These are phyloP conservation scores for Lyophyllum semitale DNA, from an alignment of 768 basidiomycete species.

Conservation along the genomic window DNA sequence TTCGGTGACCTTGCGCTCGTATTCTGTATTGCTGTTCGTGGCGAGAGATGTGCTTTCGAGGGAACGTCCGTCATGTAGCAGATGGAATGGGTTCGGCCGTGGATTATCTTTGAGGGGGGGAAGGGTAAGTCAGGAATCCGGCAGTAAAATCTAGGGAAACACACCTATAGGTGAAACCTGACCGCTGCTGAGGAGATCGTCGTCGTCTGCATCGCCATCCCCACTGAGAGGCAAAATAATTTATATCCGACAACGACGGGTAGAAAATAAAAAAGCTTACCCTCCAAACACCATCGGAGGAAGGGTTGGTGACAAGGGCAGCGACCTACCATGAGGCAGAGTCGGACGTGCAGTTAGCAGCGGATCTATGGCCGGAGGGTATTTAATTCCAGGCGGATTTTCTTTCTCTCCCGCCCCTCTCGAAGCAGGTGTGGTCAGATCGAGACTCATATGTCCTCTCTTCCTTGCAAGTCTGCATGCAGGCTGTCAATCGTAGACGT, in stretches of 20 bases:
- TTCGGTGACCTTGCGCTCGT: conserved; percentile 36
- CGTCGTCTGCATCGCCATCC: conserved; percentile 44
- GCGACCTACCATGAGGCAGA: conserved; percentile 5
- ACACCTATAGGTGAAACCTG: conserved; percentile 73
- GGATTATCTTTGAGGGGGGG: conserved; percentile 13
- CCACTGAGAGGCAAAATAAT: background rate
- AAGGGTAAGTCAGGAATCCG: background rate
- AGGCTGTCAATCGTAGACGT: background rate
- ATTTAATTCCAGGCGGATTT: background rate
- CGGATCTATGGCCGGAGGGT: background rate
- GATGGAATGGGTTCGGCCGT: conserved; percentile 22
- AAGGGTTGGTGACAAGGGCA: conserved; percentile 33
- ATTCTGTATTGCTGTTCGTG: conserved; percentile 23
- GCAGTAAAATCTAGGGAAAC: conserved; percentile 18
- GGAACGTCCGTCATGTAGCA: conserved; percentile 17
- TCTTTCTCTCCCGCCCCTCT: conserved; percentile 8
- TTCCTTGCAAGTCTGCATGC: conserved; percentile 23
- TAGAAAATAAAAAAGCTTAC: conserved; percentile 16
- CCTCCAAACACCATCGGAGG: conserved; percentile 30
- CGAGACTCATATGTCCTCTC: conserved; percentile 20
- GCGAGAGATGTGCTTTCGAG: conserved; percentile 19
- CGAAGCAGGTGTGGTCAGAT: conserved; percentile 13
- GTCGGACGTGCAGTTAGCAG: conserved; percentile 11
- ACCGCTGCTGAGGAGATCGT: conserved; percentile 75
- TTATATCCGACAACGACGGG: background rate